phyloP scores from a whole-genome alignment of 768 basidiomycete genomes.

The Dentipellis sp. region DNA sequence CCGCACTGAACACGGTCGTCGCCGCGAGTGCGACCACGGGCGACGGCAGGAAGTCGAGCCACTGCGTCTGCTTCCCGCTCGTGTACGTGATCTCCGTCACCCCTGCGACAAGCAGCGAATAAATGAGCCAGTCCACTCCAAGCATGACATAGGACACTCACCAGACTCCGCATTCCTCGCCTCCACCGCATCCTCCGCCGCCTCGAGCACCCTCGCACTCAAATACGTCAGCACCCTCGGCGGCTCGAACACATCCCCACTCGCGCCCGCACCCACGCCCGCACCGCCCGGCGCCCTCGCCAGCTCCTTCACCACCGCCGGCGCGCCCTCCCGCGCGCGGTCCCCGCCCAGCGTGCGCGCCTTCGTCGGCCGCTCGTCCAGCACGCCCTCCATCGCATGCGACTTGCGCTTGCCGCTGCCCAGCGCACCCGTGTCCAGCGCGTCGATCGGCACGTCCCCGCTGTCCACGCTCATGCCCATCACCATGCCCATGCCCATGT shows the following conservation, averaged over 20 bases:
- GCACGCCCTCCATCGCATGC: conserved; percentile 29
- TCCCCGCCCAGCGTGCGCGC: conserved; percentile 65
- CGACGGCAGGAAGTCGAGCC: conserved; percentile 82
- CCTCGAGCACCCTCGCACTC: conserved; percentile 43
- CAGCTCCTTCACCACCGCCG: conserved; percentile 43
- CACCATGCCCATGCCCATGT: conserved; percentile 28
- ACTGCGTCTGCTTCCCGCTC: conserved; percentile 62
- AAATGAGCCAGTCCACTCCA: neutral
- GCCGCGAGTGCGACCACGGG: conserved; percentile 61
- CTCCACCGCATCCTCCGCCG: conserved; percentile 67
- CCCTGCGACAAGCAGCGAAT: conserved; percentile 26
- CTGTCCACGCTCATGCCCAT: conserved; percentile 33
- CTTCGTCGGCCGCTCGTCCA: conserved; percentile 26
- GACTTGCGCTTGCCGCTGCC: conserved; percentile 45
- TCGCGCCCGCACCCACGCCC: neutral
- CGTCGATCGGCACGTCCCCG: conserved; percentile 39
- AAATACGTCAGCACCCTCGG: conserved; percentile 45
- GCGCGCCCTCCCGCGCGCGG: conserved; percentile 37
- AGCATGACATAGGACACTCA: conserved; percentile 28
- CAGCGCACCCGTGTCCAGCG: conserved; percentile 23
- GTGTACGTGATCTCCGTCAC: conserved; percentile 59
- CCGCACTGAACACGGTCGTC: conserved; percentile 62
- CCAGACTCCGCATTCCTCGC: conserved; percentile 65
- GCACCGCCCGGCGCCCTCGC: conserved; percentile 1
- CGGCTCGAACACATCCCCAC: conserved; percentile 14